phyloP scores from a whole-genome alignment of 2,329 filamentous ascomycete genomes.

The Ophiostoma himal-ulmi region DNA sequence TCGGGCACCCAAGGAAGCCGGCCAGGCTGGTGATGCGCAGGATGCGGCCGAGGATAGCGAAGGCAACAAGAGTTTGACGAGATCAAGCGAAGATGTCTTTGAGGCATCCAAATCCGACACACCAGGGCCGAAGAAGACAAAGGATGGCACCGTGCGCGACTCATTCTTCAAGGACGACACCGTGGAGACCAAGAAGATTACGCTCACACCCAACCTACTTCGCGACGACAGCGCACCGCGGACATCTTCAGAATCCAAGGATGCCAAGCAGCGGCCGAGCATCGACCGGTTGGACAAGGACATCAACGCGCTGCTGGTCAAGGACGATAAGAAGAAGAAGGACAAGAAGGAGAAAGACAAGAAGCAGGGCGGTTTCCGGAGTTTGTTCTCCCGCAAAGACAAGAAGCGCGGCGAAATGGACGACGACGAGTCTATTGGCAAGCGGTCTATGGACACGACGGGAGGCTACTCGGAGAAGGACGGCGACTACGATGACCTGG shows the following conservation, averaged over 20 bases:
- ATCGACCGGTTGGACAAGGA: slow-evolving; percentile 69
- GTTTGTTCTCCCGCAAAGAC: slow-evolving; percentile 58
- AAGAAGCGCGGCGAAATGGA: slow-evolving; percentile 49
- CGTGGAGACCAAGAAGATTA: slow-evolving; percentile 94
- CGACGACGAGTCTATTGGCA: slow-evolving; percentile 56
- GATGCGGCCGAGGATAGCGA: slow-evolving; percentile 35
- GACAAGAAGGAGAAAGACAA: slow-evolving; percentile 67
- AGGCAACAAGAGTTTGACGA: slow-evolving; percentile 33
- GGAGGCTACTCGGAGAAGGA: slow-evolving; percentile 29
- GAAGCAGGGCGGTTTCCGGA: slow-evolving; percentile 52
- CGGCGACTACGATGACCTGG: slow-evolving; percentile 41
- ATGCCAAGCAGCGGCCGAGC: slow-evolving; percentile 55
- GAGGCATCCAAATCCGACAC: slow-evolving; percentile 45
- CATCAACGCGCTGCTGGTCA: slow-evolving; percentile 35
- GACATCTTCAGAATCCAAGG: slow-evolving; percentile 52
- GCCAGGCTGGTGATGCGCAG: slow-evolving; percentile 25
- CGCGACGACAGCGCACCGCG: slow-evolving; percentile 63
- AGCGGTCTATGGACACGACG: slow-evolving; percentile 52
- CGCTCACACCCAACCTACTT: slow-evolving; percentile 84
- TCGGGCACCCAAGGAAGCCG: slow-evolving; percentile 39
- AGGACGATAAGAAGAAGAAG: slow-evolving; percentile 71
- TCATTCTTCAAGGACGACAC: slow-evolving; percentile 97
- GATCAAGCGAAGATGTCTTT: slow-evolving; percentile 63
- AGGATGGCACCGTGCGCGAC: slow-evolving; percentile 82
- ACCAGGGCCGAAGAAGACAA: slow-evolving; percentile 54